A percentile compares a stretch with the other conserved stretches of the same genome.
These are phyloP conservation scores for Apostasia ramifera DNA, from an alignment of 106 monocot genomes.

Conservation along the genomic window DNA sequence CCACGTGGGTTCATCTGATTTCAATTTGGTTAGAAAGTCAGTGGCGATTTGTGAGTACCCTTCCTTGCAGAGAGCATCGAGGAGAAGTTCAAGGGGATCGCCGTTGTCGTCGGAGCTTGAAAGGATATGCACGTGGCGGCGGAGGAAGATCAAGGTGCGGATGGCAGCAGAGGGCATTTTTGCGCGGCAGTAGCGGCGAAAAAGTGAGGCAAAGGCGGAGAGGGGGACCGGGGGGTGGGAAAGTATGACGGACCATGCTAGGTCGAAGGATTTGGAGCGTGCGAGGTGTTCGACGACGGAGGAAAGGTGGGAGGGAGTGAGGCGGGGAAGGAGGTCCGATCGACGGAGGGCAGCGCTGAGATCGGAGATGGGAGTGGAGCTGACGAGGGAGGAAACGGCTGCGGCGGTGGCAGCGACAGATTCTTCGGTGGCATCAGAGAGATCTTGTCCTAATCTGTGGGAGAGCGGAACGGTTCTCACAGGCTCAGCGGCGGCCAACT, in stretches of 20 bases:
- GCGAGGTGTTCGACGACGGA: conserved; percentile 30
- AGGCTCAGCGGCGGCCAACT: too few species aligned
- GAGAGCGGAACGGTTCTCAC: background rate
- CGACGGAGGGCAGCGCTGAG: conserved; percentile 6
- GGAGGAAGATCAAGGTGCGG: conserved; percentile 21
- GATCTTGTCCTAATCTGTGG: background rate
- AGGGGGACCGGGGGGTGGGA: conserved; percentile 17
- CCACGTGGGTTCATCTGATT: conserved; percentile 17
- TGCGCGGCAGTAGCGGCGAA: conserved; percentile 61
- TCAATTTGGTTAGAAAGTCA: conserved; percentile 4
- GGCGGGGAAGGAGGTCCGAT: conserved; percentile 6
- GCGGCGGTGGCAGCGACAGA: background rate
- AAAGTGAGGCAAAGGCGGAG: conserved; percentile 26
- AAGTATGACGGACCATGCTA: conserved; percentile 54
- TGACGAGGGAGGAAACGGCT: conserved; percentile 8
- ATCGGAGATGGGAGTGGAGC: background rate
- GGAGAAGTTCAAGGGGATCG: conserved; percentile 36
- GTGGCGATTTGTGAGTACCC: conserved; percentile 41
- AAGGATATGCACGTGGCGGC: conserved; percentile 3
- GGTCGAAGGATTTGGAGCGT: conserved; percentile 26
- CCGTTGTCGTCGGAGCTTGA: conserved; percentile 10
- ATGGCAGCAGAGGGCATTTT: conserved; percentile 41
- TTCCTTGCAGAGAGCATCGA: conserved; percentile 80
- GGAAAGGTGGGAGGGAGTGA: conserved; percentile 11
- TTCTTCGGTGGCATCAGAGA: background rate